These are phyloP conservation scores for Lactifluus pinguis DNA, from an alignment of 768 basidiomycete species.

Conservation along the genomic window DNA sequence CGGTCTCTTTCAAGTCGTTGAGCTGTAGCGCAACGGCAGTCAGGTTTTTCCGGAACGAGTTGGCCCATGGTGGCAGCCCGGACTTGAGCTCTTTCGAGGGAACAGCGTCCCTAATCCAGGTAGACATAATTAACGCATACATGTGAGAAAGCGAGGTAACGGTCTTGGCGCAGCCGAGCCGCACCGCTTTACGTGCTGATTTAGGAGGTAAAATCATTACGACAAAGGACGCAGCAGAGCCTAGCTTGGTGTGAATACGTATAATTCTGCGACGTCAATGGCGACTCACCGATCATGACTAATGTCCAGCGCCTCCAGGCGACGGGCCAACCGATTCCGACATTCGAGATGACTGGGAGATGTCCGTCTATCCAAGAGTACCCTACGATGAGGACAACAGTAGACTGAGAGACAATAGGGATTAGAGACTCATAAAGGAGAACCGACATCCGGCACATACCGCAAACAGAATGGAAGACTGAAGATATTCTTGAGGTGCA, in stretches of 20 bases:
- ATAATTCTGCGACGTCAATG: not conserved
- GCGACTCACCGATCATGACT: constrained; percentile 38
- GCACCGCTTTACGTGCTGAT: constrained; percentile 40
- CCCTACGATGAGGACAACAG: constrained; percentile 39
- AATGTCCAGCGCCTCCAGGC: constrained; percentile 45
- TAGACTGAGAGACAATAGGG: constrained; percentile 25
- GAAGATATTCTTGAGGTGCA: constrained; percentile 32
- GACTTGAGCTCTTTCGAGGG: constrained; percentile 10
- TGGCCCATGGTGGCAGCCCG: constrained; percentile 21
- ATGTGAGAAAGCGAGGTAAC: constrained; percentile 34
- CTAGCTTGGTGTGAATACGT: constrained; percentile 20
- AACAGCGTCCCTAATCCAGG: constrained; percentile 30
- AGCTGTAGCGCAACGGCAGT: constrained; percentile 28
- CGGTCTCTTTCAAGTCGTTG: constrained; percentile 27
- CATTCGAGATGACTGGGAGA: constrained; percentile 33
- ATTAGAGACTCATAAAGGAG: not conserved
- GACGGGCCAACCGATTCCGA: constrained; percentile 44
- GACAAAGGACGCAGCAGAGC: constrained; percentile 42
- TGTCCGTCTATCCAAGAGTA: constrained; percentile 54
- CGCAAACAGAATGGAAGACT: constrained; percentile 29
- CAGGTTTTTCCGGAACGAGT: constrained; percentile 25
- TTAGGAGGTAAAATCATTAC: constrained; percentile 46
- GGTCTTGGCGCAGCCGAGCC: constrained; percentile 34
- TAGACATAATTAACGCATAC: constrained; percentile 35
- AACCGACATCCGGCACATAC: constrained; percentile 25